Conservation (phyloP, 352 stramenopile genomes). For the Globisporangium rhizosaccharum region DNA sequence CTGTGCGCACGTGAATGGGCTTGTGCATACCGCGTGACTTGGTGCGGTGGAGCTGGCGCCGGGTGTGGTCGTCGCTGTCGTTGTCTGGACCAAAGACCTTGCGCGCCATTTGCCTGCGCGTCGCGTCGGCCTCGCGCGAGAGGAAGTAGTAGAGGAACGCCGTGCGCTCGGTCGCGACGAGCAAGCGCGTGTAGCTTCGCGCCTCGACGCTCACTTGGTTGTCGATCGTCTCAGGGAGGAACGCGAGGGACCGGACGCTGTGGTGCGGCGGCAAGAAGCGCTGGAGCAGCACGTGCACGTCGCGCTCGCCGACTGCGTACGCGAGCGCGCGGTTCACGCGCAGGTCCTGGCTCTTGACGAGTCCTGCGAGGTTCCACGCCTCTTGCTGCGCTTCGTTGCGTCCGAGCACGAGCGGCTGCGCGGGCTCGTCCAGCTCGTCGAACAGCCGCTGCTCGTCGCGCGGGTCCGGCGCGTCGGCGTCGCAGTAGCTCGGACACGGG, state of each 20-base stretch:
- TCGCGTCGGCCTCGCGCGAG: constrained; percentile 60
- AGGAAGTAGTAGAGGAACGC: constrained; percentile 84
- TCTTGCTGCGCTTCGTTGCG: constrained; percentile 75
- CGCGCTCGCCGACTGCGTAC: constrained; percentile 56
- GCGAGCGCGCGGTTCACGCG: constrained; percentile 77
- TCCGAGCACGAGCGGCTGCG: constrained; percentile 47
- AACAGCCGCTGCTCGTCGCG: constrained; percentile 48
- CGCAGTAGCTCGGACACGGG: constrained; percentile 48
- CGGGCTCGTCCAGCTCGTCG: constrained; percentile 42
- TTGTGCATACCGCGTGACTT: constrained; percentile 35
- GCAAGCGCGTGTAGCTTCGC: constrained; percentile 68
- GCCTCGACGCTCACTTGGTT: constrained; percentile 69
- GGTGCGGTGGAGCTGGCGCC: constrained; percentile 17
- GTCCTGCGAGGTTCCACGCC: constrained; percentile 59
- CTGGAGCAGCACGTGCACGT: constrained; percentile 67
- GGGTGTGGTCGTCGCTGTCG: background rate
- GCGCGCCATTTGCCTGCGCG: constrained; percentile 70
- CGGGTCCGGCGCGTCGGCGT: constrained; percentile 38
- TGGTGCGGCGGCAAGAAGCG: constrained; percentile 75
- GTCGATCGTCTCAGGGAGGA: constrained; percentile 81
- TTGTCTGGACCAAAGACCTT: constrained; percentile 62
- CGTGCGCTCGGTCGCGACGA: constrained; percentile 55
- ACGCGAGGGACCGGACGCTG: constrained; percentile 56
- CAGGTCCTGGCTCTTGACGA: constrained; percentile 71
- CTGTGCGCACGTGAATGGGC: constrained; percentile 29